A percentile compares a stretch with the other conserved stretches of the same genome.
Conservation (phyloP, 352 stramenopile species). For the Phytopythium chamaehyphon region DNA sequence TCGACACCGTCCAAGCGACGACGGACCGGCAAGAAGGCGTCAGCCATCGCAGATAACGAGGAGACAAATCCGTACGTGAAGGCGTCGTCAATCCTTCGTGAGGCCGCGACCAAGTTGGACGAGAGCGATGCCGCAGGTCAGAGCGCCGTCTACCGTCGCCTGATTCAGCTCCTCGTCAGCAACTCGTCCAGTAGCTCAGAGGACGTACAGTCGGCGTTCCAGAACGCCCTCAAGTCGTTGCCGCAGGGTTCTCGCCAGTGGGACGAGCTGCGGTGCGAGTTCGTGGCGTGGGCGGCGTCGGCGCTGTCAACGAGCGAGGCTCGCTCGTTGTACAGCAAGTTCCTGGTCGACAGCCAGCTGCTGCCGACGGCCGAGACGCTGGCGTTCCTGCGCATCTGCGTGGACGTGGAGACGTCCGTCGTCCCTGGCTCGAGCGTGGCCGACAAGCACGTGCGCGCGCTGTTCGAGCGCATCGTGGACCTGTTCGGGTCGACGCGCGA, state of each 20-base stretch:
- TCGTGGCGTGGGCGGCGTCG: slow-evolving; percentile 51
- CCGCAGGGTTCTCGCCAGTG: slow-evolving; percentile 45
- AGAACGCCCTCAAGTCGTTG: slow-evolving; percentile 44
- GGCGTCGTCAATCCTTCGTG: slow-evolving; percentile 44
- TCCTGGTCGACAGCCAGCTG: slow-evolving; percentile 62
- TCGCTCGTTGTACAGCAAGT: slow-evolving; percentile 59
- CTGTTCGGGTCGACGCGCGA: slow-evolving; percentile 56
- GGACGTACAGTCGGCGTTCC: slow-evolving; percentile 45
- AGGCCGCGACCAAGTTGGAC: slow-evolving; percentile 37
- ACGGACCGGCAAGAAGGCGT: slow-evolving; percentile 22
- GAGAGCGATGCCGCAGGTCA: slow-evolving; percentile 37
- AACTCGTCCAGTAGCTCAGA: slow-evolving; percentile 7
- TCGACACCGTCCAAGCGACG: slow-evolving; percentile 44
- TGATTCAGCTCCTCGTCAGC: slow-evolving; percentile 53
- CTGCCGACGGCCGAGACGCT: slow-evolving; percentile 56
- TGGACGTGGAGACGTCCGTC: slow-evolving; percentile 64
- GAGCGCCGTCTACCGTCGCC: slow-evolving; percentile 40
- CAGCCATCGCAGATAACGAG: slow-evolving; percentile 5
- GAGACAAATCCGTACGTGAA: slow-evolving; percentile 23
- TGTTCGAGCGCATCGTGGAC: slow-evolving; percentile 85
- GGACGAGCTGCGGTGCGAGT: slow-evolving; percentile 56
- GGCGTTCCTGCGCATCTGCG: slow-evolving; percentile 60
- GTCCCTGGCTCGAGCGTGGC: slow-evolving; percentile 17
- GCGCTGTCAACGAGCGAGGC: slow-evolving; percentile 27
- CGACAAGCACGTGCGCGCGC: slow-evolving; percentile 39